Evolutionary conservation across 2,329 filamentous ascomycete genomes (phyloP).

Genomic region (Pseudogymnoascus sp.): DNA sequence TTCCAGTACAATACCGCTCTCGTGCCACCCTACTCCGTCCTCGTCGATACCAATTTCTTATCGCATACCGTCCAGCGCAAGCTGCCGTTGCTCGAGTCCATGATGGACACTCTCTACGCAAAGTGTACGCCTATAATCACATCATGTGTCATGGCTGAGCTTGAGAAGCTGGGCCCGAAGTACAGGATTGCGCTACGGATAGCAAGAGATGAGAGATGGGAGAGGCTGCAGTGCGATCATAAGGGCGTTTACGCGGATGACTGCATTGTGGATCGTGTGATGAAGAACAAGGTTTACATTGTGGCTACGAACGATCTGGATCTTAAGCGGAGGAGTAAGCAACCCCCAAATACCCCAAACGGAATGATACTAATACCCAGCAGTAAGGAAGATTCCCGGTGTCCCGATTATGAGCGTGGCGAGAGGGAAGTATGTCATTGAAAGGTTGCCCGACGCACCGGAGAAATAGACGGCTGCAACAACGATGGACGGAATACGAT

Average conservation of each 20-base stretch:
- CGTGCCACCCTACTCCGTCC: constrained; percentile 64
- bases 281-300: constrained; percentile 66
- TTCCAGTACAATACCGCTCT: constrained; percentile 83
- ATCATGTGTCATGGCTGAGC: constrained; percentile 67
- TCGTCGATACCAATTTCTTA: constrained; percentile 81
- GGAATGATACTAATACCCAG: background rate
- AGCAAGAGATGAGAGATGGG: constrained; percentile 78
- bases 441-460: constrained; percentile 78
- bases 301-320: constrained; percentile 68
- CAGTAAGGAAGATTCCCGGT: constrained; percentile 58
- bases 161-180: constrained; percentile 79
- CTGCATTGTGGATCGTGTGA: constrained; percentile 63
- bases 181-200: constrained; percentile 77
- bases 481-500: background rate
- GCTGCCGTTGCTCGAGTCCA: constrained; percentile 73
- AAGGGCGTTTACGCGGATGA: constrained; percentile 81
- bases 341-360: background rate
- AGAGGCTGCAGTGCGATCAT: constrained; percentile 77
- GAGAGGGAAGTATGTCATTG: constrained; percentile 87
- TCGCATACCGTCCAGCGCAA: constrained; percentile 84
- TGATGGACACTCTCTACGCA: constrained; percentile 89
- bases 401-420: constrained; percentile 67
- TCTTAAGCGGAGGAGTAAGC: constrained; percentile 57
- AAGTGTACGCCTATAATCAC: constrained; percentile 83
- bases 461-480: constrained; percentile 34